phyloP scores from a whole-genome alignment of 106 monocot genomes.

The Chionographis japonica region DNA sequence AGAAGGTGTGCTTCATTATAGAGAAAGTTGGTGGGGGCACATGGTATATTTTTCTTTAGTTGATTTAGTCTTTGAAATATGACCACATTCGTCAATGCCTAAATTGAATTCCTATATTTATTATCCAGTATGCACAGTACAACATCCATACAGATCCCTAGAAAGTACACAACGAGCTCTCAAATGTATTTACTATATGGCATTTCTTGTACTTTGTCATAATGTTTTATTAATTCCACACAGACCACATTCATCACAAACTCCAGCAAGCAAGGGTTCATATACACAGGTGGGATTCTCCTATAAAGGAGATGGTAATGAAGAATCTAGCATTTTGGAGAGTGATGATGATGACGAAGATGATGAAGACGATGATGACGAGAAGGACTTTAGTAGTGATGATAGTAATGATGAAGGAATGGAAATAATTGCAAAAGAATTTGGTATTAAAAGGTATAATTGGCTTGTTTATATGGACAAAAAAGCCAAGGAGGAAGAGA shows the following conservation, averaged over 20 bases:
- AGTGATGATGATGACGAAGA: constrained; percentile 77
- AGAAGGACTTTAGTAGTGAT: constrained; percentile 93
- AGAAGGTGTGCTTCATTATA: too few species aligned
- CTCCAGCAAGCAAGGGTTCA: constrained; percentile 64
- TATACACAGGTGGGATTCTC: constrained; percentile 98
- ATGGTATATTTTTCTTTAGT: too few species aligned
- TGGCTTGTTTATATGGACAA: constrained; percentile 99
- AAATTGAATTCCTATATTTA: too few species aligned
- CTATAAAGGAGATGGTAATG: constrained; percentile 71
- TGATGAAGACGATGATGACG: constrained; percentile 81
- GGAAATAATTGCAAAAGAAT: constrained; percentile 89
- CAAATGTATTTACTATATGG: too few species aligned
- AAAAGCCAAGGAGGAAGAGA: constrained; percentile 96
- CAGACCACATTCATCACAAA: constrained; percentile 54
- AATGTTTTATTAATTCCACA: constrained; percentile 1
- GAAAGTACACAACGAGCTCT: too few species aligned
- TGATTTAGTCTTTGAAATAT: too few species aligned
- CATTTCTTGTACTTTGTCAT: not conserved
- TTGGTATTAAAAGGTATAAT: constrained; percentile 96
- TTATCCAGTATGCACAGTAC: too few species aligned
- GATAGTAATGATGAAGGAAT: constrained; percentile 92
- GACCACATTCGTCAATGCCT: too few species aligned
- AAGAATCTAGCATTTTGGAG: constrained; percentile 42
- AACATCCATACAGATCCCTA: too few species aligned
- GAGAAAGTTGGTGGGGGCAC: too few species aligned